Conservation (phyloP, 139 green algal genomes). For the Gonium pectorale region DNA sequence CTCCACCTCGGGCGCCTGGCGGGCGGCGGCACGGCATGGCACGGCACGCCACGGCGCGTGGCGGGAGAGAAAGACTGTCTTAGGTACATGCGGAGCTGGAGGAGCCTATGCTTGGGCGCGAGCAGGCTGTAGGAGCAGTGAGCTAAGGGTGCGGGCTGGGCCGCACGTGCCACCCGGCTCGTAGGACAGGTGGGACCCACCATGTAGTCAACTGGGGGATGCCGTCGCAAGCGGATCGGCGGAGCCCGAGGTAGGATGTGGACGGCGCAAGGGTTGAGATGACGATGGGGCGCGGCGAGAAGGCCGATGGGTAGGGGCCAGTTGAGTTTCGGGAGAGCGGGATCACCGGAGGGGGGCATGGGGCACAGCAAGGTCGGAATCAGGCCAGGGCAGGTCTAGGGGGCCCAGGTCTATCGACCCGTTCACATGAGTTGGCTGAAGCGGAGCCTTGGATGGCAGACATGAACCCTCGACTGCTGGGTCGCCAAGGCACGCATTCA, state of each 20-base stretch:
- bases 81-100: no score
- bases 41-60: no score
- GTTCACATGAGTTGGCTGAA: not conserved
- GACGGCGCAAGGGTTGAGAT: not conserved
- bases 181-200: no score
- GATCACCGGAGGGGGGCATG: not conserved
- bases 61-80: no score
- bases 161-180: not conserved
- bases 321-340: not conserved
- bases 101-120: no score
- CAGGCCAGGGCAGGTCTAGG: not conserved
- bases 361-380: not conserved
- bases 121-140: no score
- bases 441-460: not conserved
- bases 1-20: slow-evolving; percentile 40
- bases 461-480: not conserved
- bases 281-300: not conserved
- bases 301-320: not conserved
- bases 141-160: no score
- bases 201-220: slow-evolving; percentile 30
- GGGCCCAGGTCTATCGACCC: not conserved
- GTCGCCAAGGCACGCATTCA: not conserved
- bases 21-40: no score
- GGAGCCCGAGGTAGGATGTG: no score
- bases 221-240: no score